Percentiles rank a stretch among this genome's conserved stretches.
Conservation (phyloP, 2,329 filamentous ascomycete genomes). For the Trichoderma semiorbis region DNA sequence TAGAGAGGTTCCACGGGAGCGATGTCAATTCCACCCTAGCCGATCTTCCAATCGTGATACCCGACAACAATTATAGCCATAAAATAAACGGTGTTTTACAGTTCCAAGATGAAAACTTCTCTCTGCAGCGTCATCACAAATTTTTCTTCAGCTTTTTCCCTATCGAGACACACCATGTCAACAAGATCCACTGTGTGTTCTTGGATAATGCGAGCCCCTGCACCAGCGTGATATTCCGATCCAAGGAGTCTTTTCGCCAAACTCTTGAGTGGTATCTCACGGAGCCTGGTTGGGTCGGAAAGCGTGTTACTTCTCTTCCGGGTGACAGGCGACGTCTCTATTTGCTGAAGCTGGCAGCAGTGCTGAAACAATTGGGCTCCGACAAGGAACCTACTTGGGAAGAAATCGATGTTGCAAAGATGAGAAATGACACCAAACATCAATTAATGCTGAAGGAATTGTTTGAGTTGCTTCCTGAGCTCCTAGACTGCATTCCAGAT, state of each 20-base stretch:
- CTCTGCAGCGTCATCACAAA: neutral
- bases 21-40: neutral
- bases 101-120: neutral
- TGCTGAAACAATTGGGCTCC: neutral
- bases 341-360: neutral
- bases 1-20: neutral
- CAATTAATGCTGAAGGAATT: neutral
- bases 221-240: neutral
- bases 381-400: neutral
- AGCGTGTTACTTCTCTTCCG: neutral
- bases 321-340: neutral
- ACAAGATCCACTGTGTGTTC: neutral
- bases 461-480: neutral
- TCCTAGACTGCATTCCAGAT: neutral
- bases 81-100: neutral
- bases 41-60: neutral
- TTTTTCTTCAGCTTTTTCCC: neutral
- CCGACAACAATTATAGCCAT: neutral
- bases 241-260: neutral
- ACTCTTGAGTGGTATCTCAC: neutral
- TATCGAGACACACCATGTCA: neutral
- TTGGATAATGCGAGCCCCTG: neutral
- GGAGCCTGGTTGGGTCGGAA: neutral
- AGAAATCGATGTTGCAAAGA: neutral
- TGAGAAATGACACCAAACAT: neutral